Base-by-base conservation (phyloP, 352 stramenopile species). In the Phytophthora podocarpi region DNA sequence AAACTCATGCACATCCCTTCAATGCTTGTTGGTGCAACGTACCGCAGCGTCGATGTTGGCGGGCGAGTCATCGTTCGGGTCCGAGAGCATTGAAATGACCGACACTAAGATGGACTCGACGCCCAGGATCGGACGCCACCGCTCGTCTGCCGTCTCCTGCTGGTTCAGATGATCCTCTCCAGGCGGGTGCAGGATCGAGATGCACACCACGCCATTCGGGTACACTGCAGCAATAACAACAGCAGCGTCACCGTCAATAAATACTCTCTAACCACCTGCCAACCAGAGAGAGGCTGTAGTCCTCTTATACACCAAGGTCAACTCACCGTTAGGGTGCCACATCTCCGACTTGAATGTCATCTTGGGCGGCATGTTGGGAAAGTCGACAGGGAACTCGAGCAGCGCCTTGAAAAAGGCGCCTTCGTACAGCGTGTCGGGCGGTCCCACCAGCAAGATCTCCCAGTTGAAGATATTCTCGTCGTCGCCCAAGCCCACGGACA, bases 21-120 rank as follows among this genome's bases (percentile, higher is more conserved):
- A 15, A 26, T 48, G n/a, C 15, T 35, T 32, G 10, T 18, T 11
- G 18, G 18, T 6, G 15, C 1, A 16, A 84, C 94, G 72, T 70
- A 98, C 96, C 27, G 98, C 98, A 18, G 98, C 98, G 74, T 99
- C 98, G 62, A 99, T 98, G 84, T 99, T 99, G n/a, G 98, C 97
- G 2, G 98, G 98, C 42, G 93, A 99, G 43, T 99, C 96, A 72
- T 99, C 97, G 80, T 99, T 99, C 21, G 98, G 98, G 83, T 99
- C 98, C 43, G 89, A 98, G 13, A 99, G 90, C 97, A 99, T 99
- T 5, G 95, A 99, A 73, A 99, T 99, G 24, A 99, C 93, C 39
- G 89, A 97, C 32, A 98, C 87, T 48, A 98, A 78, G 52, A 98
- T 97, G 51, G 91, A 85, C 71, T 98, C 95, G 41, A 98, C 96